phyloP scores from a whole-genome alignment of 306 rosid genomes.

The Arachis stenosperma region DNA sequence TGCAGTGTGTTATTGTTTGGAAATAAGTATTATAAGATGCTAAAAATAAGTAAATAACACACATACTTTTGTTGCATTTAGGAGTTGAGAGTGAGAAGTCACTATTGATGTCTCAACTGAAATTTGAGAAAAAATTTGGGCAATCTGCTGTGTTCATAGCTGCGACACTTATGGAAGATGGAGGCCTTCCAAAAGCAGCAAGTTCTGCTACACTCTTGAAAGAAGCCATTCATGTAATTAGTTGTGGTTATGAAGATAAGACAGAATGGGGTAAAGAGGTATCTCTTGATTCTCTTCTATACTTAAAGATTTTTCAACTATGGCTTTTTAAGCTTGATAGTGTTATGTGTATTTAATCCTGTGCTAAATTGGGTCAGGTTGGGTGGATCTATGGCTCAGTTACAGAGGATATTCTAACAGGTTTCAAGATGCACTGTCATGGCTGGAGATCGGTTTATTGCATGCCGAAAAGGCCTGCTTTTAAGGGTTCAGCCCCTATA shows the following conservation, averaged over 20 bases:
- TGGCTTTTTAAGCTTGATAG: background rate
- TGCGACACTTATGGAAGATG: slow-evolving; percentile 77
- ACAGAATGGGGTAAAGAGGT: slow-evolving; percentile 97
- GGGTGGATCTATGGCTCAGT: slow-evolving; percentile 98
- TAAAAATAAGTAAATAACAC: too few species aligned
- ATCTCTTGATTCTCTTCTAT: slow-evolving; percentile 7
- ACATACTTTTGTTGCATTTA: slow-evolving; percentile 23
- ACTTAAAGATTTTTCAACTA: background rate
- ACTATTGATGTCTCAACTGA: slow-evolving; percentile 63
- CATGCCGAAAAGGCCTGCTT: slow-evolving; percentile 89
- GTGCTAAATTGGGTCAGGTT: slow-evolving; percentile 51
- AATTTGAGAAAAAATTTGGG: slow-evolving; percentile 82
- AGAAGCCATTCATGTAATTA: slow-evolving; percentile 89
- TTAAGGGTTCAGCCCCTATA: slow-evolving; percentile 86
- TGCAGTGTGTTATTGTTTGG: background rate
- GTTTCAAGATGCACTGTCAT: slow-evolving; percentile 95
- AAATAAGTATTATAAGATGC: background rate
- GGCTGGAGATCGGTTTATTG: slow-evolving; percentile 97
- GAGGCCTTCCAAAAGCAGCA: slow-evolving; percentile 70
- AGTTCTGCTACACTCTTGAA: slow-evolving; percentile 79
- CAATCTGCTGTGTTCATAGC: slow-evolving; percentile 77
- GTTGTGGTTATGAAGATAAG: slow-evolving; percentile 89
- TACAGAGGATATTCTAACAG: slow-evolving; percentile 89
- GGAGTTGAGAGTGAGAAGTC: slow-evolving; percentile 77
- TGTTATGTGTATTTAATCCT: background rate